Base-by-base conservation (phyloP, 352 stramenopile species). In the Globisporangium nagaii region DNA sequence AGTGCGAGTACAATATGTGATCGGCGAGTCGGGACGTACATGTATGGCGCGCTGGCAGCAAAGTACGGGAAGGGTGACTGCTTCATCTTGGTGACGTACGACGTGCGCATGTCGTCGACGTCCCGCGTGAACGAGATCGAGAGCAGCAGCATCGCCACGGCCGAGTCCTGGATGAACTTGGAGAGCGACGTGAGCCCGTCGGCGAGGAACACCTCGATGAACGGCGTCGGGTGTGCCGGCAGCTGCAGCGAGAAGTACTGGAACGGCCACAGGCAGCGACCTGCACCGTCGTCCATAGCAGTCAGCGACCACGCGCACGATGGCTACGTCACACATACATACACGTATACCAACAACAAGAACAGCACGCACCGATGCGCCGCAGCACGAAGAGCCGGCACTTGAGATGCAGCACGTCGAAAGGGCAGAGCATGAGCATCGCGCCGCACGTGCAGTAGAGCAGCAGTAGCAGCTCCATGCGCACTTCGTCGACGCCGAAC, bases 171-270 rank as follows among this genome's bases (percentile, higher is more conserved):
- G 36, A 90, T 79, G 42, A 89, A 88, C 71, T 93, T 93, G 63
- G 83, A 93, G 56, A 91, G 63, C 53, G 76, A 90, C 59, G 83
- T 93, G 59, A 93, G 69, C 11, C 76, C 83, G 51, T 90, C 83
- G 27, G 83, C 83, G 19, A 93, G 66, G 52, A 90, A 91, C 10
- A 93, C 83, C 39, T 93, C 79, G 42, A 86, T 62, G 40, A 93
- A 93, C 1, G 78, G 78, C 54, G 79, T 90, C 17, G 75, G 56
- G 41, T 79, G 63, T 5, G 68, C 52, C 30, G 75, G 74, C 22
- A 89, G 42, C 32, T 71, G 61, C 27, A 87, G 63, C 11, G 73
- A 80, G 9, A 78, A 79, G 42, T 79, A 46, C 66, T 86, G 75
- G 55, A 90, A 87, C 17, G 78, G 78, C 78, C 78, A 88, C 30